Evolutionary conservation across 352 stramenopile species (phyloP), one percentile per base, ranked within the genome.

Genomic region (Sclerospora graminicola): DNA sequence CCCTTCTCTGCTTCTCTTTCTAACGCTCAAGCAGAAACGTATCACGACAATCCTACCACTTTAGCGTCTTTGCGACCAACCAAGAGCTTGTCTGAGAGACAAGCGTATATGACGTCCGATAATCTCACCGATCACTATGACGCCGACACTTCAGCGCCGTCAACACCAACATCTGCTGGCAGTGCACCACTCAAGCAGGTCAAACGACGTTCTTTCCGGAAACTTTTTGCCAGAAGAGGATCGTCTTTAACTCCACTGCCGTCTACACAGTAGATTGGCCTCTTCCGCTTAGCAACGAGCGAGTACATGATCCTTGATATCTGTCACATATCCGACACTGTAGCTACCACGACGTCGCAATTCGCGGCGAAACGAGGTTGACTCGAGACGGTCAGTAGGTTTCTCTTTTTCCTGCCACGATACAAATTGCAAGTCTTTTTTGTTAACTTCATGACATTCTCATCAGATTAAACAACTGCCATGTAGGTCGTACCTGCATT

Each of bases 251-350:
- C 36, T 40, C 27, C 56, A 13, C 48, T 48, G 24, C 48, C 48
- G 4, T 44, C 45, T 14, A 37, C 29, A 8, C 34, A 48, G 18
- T 40, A 41, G 21, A 26, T 26, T 6, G 3, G 21, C 21, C 6
- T 26, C 21, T 26, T 13, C 4, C 16, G 14, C 3, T 60, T 67
- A 82, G 4, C 69, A 75, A 18, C 60, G 70, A 13, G 78, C 74
- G 28, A 90, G 84, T 18, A 90, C 78, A 37, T 93, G 81, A 9
- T 78, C 69, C 44, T 90, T 90, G 45, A 93, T 86, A 51, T 93
- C 78, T n/a, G 71, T 75, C 32, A 93, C 79, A 41, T 87, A 93
- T 51, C 69, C 89, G 68, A 93, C 83, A 51, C 78, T 90, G 54
- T 86, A 93, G 63, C 81, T 93, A 21, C 78, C 81, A 6, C 81